Evolutionary conservation across 768 basidiomycete species (phyloP).

Genomic region (Russula brevipes): DNA sequence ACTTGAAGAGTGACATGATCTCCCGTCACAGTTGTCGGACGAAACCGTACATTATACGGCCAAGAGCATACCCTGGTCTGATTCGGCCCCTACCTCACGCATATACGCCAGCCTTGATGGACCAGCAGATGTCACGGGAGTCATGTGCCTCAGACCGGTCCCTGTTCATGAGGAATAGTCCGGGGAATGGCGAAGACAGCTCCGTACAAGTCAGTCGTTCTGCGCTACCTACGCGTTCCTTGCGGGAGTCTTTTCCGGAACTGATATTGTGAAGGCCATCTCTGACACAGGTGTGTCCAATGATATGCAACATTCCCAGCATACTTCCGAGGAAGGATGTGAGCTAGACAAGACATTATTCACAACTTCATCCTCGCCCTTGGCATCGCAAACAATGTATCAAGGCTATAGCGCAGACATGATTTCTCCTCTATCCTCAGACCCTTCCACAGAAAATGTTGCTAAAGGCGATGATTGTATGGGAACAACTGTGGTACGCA

Average conservation of each 20-base stretch:
- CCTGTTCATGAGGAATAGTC: neutral
- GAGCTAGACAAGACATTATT: neutral
- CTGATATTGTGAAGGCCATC: neutral
- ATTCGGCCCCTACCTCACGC: neutral
- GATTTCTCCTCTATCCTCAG: neutral
- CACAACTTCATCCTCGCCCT: neutral
- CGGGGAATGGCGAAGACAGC: neutral
- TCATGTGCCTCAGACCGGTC: neutral
- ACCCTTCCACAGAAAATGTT: neutral
- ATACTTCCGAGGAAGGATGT: neutral
- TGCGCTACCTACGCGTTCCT: too few relatives aligned
- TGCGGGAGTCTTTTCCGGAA: neutral
- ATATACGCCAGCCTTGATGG: conserved; percentile 3
- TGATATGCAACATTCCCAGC: neutral
- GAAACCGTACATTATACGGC: neutral
- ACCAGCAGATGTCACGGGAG: neutral
- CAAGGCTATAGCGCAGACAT: neutral
- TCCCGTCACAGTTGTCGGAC: neutral
- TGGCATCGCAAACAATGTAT: neutral
- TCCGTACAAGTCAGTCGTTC: neutral
- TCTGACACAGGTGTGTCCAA: neutral
- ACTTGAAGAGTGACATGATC: neutral
- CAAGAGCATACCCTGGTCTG: neutral
- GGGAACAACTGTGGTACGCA: neutral
- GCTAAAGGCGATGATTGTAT: neutral